Base-by-base conservation (phyloP, 371 early-diverging fungal species). In the Vairimorpha ceranae region DNA sequence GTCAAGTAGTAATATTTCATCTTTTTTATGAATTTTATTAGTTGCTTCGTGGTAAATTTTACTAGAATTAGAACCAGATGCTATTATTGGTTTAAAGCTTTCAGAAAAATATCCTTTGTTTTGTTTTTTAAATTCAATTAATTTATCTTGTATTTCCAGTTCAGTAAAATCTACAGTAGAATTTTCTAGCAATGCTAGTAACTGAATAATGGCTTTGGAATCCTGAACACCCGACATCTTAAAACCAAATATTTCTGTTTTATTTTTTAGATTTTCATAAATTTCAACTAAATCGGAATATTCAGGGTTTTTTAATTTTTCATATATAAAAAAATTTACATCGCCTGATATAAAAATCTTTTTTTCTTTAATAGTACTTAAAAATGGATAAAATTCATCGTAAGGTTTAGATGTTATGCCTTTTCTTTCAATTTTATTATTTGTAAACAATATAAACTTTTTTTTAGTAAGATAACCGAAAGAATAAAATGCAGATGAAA, bases 31-130 rank as follows among this genome's bases (percentile, higher is more conserved):
- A 8, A 78, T 74, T 33, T 87, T 91, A 65, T 86, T 87, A 67
- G 88, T 86, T 14, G 96, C 93, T 79, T 88, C 88, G 87, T 99
- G 97, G 82, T 97, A 98, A 77, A 97, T 94, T 76, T 96, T 92
- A 43, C 95, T 94, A 1, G 92, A 96, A 77, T 96, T 97, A 29
- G 92, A 81, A 1, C 97, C 97, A 2, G 90, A 90, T 0, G 90
- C 89, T 0, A 93, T 92, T 74, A 97, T 97, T 12, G 97, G 95
- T 77, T 90, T 93, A 78, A 97, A 99, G 48, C 92, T 92, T 25
- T 92, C 88, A 0, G 92, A 92, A 27, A 68, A 65, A 76, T 65
- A 85, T 12, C 70, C 80, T 15, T 23, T 6, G 56, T 74, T 67
- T 52, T 68, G 77, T 68, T 67, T 79, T 46, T 94, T 88, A 74